These are phyloP conservation scores for Solanum neorickii DNA, from an alignment of 257 asterid genomes.

Conservation along the genomic window DNA sequence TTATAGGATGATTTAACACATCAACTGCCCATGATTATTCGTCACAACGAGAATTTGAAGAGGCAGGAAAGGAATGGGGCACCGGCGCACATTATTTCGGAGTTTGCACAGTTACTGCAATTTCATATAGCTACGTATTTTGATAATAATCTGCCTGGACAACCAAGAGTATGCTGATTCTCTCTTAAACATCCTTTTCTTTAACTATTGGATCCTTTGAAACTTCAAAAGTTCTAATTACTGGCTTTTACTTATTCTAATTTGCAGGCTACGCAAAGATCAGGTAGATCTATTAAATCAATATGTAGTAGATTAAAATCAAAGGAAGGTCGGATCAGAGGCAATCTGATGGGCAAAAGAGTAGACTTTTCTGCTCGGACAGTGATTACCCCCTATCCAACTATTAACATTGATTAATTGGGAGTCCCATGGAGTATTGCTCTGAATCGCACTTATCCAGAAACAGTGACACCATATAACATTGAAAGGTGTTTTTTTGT, in stretches of 20 bases:
- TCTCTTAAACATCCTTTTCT: neutral
- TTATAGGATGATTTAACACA: conserved; percentile 97
- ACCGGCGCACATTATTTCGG: conserved; percentile 95
- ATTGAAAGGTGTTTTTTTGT: too few species aligned
- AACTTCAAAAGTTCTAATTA: neutral
- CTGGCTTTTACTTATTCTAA: neutral
- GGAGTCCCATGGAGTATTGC: too few species aligned
- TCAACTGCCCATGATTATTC: conserved; percentile 93
- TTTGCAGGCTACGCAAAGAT: conserved; percentile 89
- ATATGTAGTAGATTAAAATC: conserved; percentile 97
- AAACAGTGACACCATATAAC: too few species aligned
- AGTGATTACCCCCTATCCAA: conserved; percentile 79
- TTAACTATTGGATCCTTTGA: neutral
- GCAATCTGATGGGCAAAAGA: conserved; percentile 97
- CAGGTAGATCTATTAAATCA: conserved; percentile 96
- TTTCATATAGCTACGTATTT: conserved; percentile 97
- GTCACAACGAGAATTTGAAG: conserved; percentile 96
- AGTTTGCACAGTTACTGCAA: conserved; percentile 93
- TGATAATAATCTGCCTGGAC: conserved; percentile 97
- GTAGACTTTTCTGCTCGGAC: conserved; percentile 99
- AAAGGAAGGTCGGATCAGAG: conserved; percentile 96
- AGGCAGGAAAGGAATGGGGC: conserved; percentile 97
- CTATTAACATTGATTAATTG: too few species aligned
- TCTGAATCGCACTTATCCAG: too few species aligned
- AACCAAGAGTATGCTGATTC: conserved; percentile 68